Base-by-base conservation (phyloP, 768 basidiomycete species). In the Rickenella mellea region DNA sequence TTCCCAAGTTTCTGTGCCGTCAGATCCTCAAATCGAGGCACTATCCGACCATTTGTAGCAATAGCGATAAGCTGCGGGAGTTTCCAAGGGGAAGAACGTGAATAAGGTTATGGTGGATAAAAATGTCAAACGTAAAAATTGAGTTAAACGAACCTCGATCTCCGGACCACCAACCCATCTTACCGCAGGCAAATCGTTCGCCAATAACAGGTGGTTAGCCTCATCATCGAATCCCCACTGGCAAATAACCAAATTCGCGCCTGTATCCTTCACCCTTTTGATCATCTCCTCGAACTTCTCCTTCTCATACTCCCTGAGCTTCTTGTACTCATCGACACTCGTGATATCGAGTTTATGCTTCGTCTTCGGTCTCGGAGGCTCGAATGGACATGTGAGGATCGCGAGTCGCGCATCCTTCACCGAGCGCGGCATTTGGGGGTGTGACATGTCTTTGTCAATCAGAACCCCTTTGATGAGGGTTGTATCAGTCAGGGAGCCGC, bases 221-320 rank as follows among this genome's bases (percentile, higher is more conserved):
- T 99, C 96, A 56, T 99, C 96, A 58, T 99, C 96, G 57, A 99
- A 99, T 46, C 96, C 96, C 96, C 96, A 99, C 59, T 99, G 96
- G 64, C 96, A 99, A 53, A 99, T 97, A 50, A 99, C 96, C 46
- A 99, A 65, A 63, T 99, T 99, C 11, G 96, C 94, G 27, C 96
- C 96, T 12, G 93, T 86, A 53, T 94, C 83, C 62, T 97, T 94
- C 44, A 98, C 93, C 60, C 78, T 69, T 63, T 85, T 83, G 63
- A 99, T 97, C 96, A 99, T 99, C 57, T 91, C 84, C 49, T 76
- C 71, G 55, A 99, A 99, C 66, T 96, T 99, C 59, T 87, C 81
- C 67, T 86, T 86, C 68, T 99, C 96, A 55, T 99, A 99, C 44
- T 80, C 83, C 46, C 89, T 76, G 49, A 99, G 73, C 58, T 90